These are phyloP conservation scores for Mycena pura DNA, from an alignment of 768 basidiomycete species.

Conservation along the genomic window DNA sequence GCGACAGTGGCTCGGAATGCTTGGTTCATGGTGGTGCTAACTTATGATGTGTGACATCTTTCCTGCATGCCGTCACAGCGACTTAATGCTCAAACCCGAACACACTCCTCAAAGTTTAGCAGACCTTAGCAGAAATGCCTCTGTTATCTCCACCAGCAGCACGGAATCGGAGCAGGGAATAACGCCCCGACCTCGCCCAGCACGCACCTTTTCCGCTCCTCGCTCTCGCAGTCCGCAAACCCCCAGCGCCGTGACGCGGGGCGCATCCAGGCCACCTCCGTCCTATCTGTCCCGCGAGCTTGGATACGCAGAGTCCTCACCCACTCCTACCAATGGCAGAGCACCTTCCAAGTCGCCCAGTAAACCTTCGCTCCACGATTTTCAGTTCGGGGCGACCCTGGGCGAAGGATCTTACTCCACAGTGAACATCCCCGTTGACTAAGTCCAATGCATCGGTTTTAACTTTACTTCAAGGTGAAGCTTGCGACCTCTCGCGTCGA, in stretches of 20 bases:
- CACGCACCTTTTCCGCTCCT: conserved; percentile 71
- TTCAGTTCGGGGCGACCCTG: conserved; percentile 74
- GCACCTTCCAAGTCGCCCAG: conserved; percentile 46
- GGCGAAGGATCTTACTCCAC: conserved; percentile 87
- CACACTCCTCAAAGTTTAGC: conserved; percentile 47
- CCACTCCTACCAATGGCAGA: conserved; percentile 27
- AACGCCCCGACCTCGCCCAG: conserved; percentile 57
- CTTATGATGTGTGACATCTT: no score
- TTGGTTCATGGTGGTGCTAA: conserved; percentile 12
- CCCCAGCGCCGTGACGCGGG: conserved; percentile 39
- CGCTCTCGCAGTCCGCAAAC: conserved; percentile 61
- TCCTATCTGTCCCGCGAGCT: conserved; percentile 67
- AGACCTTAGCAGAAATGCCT: conserved; percentile 77
- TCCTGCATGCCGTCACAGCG: background rate
- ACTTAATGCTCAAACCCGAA: conserved; percentile 47
- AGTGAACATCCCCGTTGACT: conserved; percentile 48
- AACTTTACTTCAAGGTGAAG: conserved; percentile 54
- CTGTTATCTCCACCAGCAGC: conserved; percentile 74
- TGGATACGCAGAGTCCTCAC: conserved; percentile 35
- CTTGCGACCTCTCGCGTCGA: conserved; percentile 59
- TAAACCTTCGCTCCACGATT: conserved; percentile 60
- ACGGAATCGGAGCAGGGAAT: conserved; percentile 55
- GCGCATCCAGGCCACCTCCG: conserved; percentile 50
- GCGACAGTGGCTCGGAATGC: conserved; percentile 29
- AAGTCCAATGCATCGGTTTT: background rate